phyloP scores from a whole-genome alignment of 2,329 filamentous ascomycete species.

The Sporothrix pallida region DNA sequence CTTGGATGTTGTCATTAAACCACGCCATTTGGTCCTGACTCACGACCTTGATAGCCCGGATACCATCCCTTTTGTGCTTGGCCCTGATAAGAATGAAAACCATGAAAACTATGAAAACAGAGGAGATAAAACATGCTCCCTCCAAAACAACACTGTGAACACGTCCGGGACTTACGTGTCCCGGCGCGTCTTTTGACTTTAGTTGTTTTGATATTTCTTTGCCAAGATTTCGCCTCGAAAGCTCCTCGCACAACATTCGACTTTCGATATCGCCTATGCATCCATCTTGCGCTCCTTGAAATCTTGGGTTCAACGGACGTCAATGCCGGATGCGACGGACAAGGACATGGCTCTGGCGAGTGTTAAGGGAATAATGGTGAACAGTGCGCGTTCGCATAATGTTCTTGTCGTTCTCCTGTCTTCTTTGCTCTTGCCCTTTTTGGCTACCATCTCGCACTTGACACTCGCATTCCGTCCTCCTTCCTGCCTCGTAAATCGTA shows the following conservation, averaged over 20 bases:
- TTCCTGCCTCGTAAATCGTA: no score
- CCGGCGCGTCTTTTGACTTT: not conserved
- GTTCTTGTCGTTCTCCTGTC: not conserved
- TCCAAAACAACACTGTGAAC: not conserved
- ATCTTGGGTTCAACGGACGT: conserved; percentile 20
- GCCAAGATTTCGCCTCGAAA: not conserved
- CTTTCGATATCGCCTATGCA: not conserved
- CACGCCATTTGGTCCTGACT: not conserved
- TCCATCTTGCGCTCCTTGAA: not conserved
- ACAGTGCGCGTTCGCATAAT: not conserved
- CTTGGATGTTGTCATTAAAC: not conserved
- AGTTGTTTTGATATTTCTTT: not conserved
- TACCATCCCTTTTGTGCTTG: not conserved
- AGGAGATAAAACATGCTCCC: no score
- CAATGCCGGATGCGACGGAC: conserved; percentile 17
- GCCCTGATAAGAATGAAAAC: not conserved
- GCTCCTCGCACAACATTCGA: not conserved
- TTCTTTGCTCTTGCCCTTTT: conserved; percentile 24
- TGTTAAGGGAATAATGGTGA: not conserved
- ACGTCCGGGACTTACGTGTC: conserved; percentile 1
- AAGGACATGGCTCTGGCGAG: not conserved
- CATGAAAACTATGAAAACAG: not conserved
- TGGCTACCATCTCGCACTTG: not conserved
- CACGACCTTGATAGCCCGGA: not conserved
- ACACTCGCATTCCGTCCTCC: not conserved